phyloP scores from a whole-genome alignment of 352 stramenopile genomes.

The Globisporangium recalcitrans region DNA sequence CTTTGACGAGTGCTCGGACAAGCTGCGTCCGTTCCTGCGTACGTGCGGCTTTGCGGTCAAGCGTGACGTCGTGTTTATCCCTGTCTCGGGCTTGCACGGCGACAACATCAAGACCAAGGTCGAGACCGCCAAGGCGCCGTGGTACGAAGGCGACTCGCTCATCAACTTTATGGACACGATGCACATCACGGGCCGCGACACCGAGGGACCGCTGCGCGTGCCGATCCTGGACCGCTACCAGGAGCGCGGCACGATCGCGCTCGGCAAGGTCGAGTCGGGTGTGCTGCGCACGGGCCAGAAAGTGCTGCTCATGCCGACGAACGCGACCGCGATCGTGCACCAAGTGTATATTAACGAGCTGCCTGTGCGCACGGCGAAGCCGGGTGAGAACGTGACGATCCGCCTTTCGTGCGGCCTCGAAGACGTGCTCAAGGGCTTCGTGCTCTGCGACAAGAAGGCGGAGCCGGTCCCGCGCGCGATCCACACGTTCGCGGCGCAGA shows the following conservation, averaged over 20 bases:
- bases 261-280: slow-evolving; percentile 98
- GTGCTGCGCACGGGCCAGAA: slow-evolving; percentile 90
- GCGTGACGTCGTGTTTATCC: slow-evolving; percentile 96
- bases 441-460: slow-evolving; percentile 83
- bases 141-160: slow-evolving; percentile 95
- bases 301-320: slow-evolving; percentile 94
- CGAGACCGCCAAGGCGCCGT: slow-evolving; percentile 62
- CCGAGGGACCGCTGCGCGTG: slow-evolving; percentile 89
- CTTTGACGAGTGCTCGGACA: slow-evolving; percentile 89
- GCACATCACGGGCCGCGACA: slow-evolving; percentile 88
- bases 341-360: slow-evolving; percentile 92
- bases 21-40: slow-evolving; percentile 93
- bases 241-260: slow-evolving; percentile 94
- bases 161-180: slow-evolving; percentile 92
- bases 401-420: slow-evolving; percentile 89
- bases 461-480: slow-evolving; percentile 50
- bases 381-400: slow-evolving; percentile 97
- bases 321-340: slow-evolving; percentile 49
- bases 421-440: slow-evolving; percentile 90
- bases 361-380: slow-evolving; percentile 91
- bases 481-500: slow-evolving; percentile 87
- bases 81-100: slow-evolving; percentile 94
- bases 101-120: slow-evolving; percentile 95
- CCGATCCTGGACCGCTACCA: slow-evolving; percentile 97
- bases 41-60: slow-evolving; percentile 97